Evolutionary conservation across 768 basidiomycete species (phyloP).

Genomic region (Phlebiopsis flavidoalba): DNA sequence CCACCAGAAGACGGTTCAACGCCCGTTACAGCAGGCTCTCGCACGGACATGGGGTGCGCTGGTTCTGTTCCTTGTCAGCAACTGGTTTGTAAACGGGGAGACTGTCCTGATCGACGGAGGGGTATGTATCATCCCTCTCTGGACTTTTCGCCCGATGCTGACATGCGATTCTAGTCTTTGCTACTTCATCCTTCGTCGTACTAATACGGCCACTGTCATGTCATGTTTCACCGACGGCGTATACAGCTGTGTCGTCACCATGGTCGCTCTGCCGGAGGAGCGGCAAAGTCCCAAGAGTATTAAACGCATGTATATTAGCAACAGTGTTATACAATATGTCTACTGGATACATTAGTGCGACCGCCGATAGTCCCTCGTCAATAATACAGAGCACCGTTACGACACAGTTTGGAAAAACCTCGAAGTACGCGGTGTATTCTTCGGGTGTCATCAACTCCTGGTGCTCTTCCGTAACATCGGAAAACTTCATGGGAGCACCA

Average conservation of each 20-base stretch:
- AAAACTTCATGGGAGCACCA: conserved; percentile 67
- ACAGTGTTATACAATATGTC: conserved; percentile 3
- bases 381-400: background rate
- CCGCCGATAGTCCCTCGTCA: background rate
- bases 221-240: too few species aligned
- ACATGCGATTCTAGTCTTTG: conserved; percentile 1
- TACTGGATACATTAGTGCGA: conserved; percentile 1
- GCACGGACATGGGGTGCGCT: conserved; percentile 38
- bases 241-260: background rate
- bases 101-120: conserved; percentile 46
- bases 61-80: conserved; percentile 38
- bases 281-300: background rate
- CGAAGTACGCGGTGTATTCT: conserved; percentile 81
- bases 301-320: conserved; percentile 5
- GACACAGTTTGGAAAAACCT: conserved; percentile 35
- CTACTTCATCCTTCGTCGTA: conserved; percentile 5
- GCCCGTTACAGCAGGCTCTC: conserved; percentile 28
- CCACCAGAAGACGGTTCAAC: conserved; percentile 11
- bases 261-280: background rate
- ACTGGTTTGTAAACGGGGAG: conserved; percentile 45
- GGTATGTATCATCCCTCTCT: conserved; percentile 26
- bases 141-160: background rate
- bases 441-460: conserved; percentile 92
- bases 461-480: conserved; percentile 85
- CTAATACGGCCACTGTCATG: background rate